phyloP scores from a whole-genome alignment of 768 basidiomycete species.

The Lentinula boryana region DNA sequence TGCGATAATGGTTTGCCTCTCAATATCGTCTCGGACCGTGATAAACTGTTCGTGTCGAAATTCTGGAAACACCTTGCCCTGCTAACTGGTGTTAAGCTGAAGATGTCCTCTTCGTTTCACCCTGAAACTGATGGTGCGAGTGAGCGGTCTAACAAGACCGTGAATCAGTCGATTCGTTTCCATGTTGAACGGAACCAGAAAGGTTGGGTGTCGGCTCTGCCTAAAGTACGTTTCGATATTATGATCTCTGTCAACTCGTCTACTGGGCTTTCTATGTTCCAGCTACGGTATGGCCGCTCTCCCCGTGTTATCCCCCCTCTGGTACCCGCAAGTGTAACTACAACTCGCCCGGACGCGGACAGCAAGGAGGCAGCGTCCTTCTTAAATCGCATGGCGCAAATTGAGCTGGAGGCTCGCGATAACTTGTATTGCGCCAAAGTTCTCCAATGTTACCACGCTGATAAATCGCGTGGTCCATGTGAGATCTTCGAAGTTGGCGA shows the following conservation, averaged over 20 bases:
- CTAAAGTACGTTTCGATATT: slow-evolving; percentile 12
- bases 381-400: background rate
- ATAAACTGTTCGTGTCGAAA: no score
- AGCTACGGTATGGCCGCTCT: slow-evolving; percentile 11
- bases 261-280: slow-evolving; percentile 16
- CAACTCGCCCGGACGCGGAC: no score
- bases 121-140: slow-evolving; percentile 26
- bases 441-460: slow-evolving; percentile 23
- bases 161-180: slow-evolving; percentile 8
- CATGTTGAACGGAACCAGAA: slow-evolving; percentile 17
- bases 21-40: no score
- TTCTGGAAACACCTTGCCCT: no score
- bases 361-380: no score
- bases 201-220: slow-evolving; percentile 16
- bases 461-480: slow-evolving; percentile 18
- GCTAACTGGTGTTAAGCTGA: background rate
- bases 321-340: no score
- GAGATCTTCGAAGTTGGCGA: slow-evolving; percentile 24
- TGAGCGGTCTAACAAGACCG: slow-evolving; percentile 14
- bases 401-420: slow-evolving; percentile 18
- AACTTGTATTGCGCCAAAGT: slow-evolving; percentile 13
- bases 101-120: slow-evolving; percentile 26
- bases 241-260: slow-evolving; percentile 14
- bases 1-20: background rate
- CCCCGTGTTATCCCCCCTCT: slow-evolving; percentile 13